Conservation (phyloP, 2,329 filamentous ascomycete genomes). For the Cylindrodendrum hubeiense region DNA sequence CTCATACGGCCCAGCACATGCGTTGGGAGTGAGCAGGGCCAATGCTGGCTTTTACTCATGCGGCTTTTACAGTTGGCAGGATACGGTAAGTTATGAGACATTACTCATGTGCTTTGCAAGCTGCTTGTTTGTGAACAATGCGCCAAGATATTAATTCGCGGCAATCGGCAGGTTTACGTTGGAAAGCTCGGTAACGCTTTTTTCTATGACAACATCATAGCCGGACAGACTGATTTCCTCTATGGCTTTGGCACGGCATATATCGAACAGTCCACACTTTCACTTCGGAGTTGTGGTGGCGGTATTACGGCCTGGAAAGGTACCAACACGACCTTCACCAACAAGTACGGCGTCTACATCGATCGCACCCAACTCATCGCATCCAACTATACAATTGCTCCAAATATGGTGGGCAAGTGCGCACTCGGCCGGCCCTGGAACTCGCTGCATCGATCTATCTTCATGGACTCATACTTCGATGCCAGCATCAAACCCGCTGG, state of each 20-base stretch:
- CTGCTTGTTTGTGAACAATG: not conserved
- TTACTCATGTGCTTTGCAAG: no score
- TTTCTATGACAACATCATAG: constrained; percentile 69
- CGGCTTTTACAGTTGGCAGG: constrained; percentile 76
- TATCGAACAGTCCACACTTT: constrained; percentile 65
- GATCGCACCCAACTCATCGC: constrained; percentile 64
- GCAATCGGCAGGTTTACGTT: constrained; percentile 63
- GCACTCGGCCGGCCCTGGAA: constrained; percentile 73
- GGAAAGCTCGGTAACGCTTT: constrained; percentile 76
- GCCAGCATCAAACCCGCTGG: constrained; percentile 63
- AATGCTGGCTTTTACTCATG: constrained; percentile 77
- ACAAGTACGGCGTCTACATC: constrained; percentile 76
- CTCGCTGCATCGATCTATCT: constrained; percentile 66
- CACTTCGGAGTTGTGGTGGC: constrained; percentile 71
- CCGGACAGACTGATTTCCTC: constrained; percentile 75
- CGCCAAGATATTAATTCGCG: not conserved
- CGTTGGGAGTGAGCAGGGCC: constrained; percentile 70
- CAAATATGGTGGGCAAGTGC: constrained; percentile 56
- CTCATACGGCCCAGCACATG: constrained; percentile 68
- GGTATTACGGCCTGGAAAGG: constrained; percentile 77
- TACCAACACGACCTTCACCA: constrained; percentile 72
- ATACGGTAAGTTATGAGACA: constrained; percentile 62
- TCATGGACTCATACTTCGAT: constrained; percentile 66
- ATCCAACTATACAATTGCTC: constrained; percentile 61
- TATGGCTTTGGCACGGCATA: constrained; percentile 76